Conservation (phyloP, 148 eudicot genomes). For the Chenopodium suecicum region DNA sequence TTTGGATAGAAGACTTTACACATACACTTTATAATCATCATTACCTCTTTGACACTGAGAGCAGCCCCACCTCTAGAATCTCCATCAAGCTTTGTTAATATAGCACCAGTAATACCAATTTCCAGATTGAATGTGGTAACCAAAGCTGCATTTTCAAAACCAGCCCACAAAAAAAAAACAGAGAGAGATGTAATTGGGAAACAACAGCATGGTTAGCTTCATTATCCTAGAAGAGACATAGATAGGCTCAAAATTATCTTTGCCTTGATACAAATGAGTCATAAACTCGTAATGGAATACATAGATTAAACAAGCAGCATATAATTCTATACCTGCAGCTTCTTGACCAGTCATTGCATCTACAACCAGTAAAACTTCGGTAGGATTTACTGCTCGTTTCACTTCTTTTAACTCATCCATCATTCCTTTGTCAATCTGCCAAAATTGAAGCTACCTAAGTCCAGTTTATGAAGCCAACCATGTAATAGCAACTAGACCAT, state of each 20-base stretch:
- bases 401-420: constrained; percentile 98
- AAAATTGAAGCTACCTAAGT: constrained; percentile 12
- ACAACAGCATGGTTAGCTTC: not conserved
- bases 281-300: not conserved
- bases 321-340: constrained; percentile 72
- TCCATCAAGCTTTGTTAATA: constrained; percentile 92
- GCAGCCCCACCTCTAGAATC: constrained; percentile 99
- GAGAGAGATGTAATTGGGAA: not conserved
- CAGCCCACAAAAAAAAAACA: constrained; percentile 13
- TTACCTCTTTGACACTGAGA: constrained; percentile 93
- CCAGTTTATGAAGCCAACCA: not conserved
- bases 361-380: constrained; percentile 92
- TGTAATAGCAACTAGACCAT: not conserved
- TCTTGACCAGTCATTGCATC: constrained; percentile 99
- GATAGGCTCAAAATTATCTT: not conserved
- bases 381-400: constrained; percentile 74
- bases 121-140: constrained; percentile 91
- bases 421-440: constrained; percentile 86
- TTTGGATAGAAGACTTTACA: constrained; percentile 2
- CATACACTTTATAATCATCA: constrained; percentile 4
- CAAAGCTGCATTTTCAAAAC: constrained; percentile 54
- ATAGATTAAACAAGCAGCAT: not conserved
- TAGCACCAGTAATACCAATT: constrained; percentile 95
- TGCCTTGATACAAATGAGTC: not conserved
- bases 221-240: not conserved